Conservation (phyloP, 176 grass and related monocot species). For the Thalia dealbata region DNA sequence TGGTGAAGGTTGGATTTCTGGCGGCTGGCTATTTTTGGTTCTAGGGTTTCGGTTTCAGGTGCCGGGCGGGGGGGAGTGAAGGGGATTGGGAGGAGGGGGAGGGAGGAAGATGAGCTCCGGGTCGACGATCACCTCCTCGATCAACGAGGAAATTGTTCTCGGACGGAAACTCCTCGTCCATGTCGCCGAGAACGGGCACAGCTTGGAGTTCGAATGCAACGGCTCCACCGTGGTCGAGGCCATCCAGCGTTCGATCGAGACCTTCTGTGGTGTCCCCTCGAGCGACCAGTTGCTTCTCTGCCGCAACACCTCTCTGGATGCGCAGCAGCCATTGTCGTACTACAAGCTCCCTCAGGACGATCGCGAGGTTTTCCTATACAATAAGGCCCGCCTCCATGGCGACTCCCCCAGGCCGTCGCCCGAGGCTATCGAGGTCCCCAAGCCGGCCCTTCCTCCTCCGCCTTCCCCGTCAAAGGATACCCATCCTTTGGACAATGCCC, state of each 20-base stretch:
- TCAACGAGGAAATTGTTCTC: slow-evolving; percentile 37
- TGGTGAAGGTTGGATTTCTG: slow-evolving; percentile 1
- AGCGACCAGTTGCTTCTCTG: slow-evolving; percentile 74
- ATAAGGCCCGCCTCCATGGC: slow-evolving; percentile 54
- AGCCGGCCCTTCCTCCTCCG: slow-evolving; percentile 37
- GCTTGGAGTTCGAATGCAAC: slow-evolving; percentile 77
- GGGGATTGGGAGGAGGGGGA: neutral
- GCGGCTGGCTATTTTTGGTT: neutral
- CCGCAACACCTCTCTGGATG: slow-evolving; percentile 62
- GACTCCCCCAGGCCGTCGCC: slow-evolving; percentile 39
- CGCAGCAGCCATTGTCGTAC: slow-evolving; percentile 38
- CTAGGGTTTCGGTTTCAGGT: slow-evolving; percentile 1
- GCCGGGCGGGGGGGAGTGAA: neutral
- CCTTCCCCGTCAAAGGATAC: slow-evolving; percentile 36
- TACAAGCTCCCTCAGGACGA: slow-evolving; percentile 86
- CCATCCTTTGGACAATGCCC: slow-evolving; percentile 21
- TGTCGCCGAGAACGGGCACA: slow-evolving; percentile 86
- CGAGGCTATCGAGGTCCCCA: slow-evolving; percentile 47
- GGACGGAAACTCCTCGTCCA: slow-evolving; percentile 69
- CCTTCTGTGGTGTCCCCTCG: slow-evolving; percentile 38
- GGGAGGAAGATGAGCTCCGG: slow-evolving; percentile 72
- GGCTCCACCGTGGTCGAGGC: slow-evolving; percentile 54
- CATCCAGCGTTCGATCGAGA: slow-evolving; percentile 57
- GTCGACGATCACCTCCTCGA: slow-evolving; percentile 59
- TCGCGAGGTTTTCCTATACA: slow-evolving; percentile 85